Conservation (phyloP, 495 filamentous ascomycete genomes). For the Aspergillus ostianus region DNA sequence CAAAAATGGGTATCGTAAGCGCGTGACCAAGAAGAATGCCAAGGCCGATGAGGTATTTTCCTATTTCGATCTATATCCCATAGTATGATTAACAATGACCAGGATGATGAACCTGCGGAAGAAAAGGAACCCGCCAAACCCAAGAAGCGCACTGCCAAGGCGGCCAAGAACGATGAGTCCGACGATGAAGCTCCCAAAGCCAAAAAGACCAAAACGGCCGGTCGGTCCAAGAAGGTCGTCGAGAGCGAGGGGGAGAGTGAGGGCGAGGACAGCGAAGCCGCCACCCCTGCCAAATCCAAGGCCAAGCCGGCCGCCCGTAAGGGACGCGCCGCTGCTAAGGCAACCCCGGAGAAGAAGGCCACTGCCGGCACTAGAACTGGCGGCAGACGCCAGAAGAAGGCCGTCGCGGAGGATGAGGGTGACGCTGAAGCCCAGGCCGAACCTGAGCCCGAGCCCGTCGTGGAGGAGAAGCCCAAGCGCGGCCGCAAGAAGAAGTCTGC, state of each 20-base stretch:
- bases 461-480: constrained; percentile 29
- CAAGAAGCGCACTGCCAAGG: constrained; percentile 45
- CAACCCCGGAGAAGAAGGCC: constrained; percentile 28
- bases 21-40: constrained; percentile 44
- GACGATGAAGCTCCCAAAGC: constrained; percentile 30
- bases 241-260: constrained; percentile 8
- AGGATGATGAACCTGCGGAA: constrained; percentile 27
- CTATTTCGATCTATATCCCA: constrained; percentile 11
- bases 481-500: constrained; percentile 31
- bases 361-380: constrained; percentile 10
- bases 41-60: constrained; percentile 25
- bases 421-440: constrained; percentile 6
- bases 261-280: background rate
- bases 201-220: constrained; percentile 22
- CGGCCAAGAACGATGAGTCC: constrained; percentile 27
- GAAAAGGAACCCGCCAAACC: constrained; percentile 27
- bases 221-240: constrained; percentile 7
- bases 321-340: constrained; percentile 22
- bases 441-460: constrained; percentile 10
- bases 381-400: constrained; percentile 7
- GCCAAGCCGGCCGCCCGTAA: constrained; percentile 6
- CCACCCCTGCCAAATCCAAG: constrained; percentile 7
- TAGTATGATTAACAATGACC: constrained; percentile 23
- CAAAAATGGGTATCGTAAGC: constrained; percentile 55
- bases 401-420: constrained; percentile 8